Evolutionary conservation across 1,284 basidiomycete genomes (phyloP), one percentile per base, ranked within the genome.

Genomic region (Cryptococcus depauperatus): DNA sequence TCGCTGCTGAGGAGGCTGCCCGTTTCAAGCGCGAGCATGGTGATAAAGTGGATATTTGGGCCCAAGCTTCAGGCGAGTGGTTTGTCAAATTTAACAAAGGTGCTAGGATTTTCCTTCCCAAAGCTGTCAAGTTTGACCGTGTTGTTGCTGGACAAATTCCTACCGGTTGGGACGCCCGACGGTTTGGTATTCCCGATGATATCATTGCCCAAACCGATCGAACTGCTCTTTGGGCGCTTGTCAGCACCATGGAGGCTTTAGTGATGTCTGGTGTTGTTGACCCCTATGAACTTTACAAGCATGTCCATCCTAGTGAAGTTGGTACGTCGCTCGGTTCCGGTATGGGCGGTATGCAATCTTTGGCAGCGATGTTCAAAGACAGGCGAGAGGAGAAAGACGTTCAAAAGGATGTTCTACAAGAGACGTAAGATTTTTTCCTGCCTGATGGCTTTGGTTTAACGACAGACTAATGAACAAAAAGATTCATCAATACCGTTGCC

Each of bases 21-120:
- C 92, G 89, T 66, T 97, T 95, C 82, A 93, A 95, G 75, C 78
- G 84, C 52, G 89, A 97, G 70, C 95, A 98, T 65, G 90, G 87
- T 50, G 90, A 93, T 62, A 93, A 91, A 67, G 93, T 90, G 65
- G 91, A 98, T 64, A 81, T 88, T 59, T 96, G 91, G 89, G 83
- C 82, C 7, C 83, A 81, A 37, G 84, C 84, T 59, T 84, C 85
- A 16, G 89, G 86, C 28, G 88, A 92, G 64, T 96, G 86, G 86
- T 90, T 87, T 59, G 90, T 92, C 63, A 95, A 96, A 73, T 84
- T 98, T 78, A 97, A 97, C 82, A 95, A 92, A 75, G 95, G 93
- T 46, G 91, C 93, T 10, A 84, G 90, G 46, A 77, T 98, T 58
- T 79, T 85, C 56, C 83, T 97, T 39, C 93, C 93, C 50, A 98